Conservation (phyloP, 345 rosid species). For the Hevea brasiliensis region DNA sequence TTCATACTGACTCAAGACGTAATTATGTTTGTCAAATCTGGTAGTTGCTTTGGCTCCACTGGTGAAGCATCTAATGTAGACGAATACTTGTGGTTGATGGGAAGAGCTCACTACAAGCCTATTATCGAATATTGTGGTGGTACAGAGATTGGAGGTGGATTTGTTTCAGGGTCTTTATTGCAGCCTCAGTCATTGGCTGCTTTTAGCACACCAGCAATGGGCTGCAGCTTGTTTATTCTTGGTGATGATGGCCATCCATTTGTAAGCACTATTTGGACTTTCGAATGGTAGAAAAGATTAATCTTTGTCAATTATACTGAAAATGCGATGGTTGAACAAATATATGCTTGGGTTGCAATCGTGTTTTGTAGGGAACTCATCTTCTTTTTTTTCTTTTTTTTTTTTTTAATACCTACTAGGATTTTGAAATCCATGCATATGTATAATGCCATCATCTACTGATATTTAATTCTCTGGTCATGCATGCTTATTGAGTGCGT, state of each 20-base stretch:
- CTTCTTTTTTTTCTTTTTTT: no score
- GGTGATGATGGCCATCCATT: slow-evolving; percentile 62
- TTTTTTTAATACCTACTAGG: no score
- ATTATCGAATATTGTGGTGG: slow-evolving; percentile 97
- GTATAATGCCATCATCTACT: background rate
- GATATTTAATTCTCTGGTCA: background rate
- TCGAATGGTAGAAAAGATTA: slow-evolving; percentile 1
- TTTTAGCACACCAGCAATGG: slow-evolving; percentile 93
- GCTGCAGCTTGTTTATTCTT: slow-evolving; percentile 83
- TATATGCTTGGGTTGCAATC: background rate
- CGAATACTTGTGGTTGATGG: slow-evolving; percentile 95
- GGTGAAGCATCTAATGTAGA: slow-evolving; percentile 98
- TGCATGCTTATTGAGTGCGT: background rate
- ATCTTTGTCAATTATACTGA: slow-evolving; percentile 1
- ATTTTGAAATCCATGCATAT: slow-evolving; percentile 1
- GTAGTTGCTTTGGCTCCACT: slow-evolving; percentile 90
- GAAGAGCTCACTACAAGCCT: slow-evolving; percentile 86
- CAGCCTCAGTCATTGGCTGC: slow-evolving; percentile 92
- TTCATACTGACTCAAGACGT: slow-evolving; percentile 17
- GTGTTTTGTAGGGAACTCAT: background rate
- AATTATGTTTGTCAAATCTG: slow-evolving; percentile 29
- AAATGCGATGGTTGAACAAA: background rate
- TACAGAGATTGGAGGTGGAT: slow-evolving; percentile 92
- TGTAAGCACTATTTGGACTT: slow-evolving; percentile 48
- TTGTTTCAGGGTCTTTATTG: slow-evolving; percentile 75